Base-by-base conservation (phyloP, 352 stramenopile species). In the Phytophthora nicotianae region DNA sequence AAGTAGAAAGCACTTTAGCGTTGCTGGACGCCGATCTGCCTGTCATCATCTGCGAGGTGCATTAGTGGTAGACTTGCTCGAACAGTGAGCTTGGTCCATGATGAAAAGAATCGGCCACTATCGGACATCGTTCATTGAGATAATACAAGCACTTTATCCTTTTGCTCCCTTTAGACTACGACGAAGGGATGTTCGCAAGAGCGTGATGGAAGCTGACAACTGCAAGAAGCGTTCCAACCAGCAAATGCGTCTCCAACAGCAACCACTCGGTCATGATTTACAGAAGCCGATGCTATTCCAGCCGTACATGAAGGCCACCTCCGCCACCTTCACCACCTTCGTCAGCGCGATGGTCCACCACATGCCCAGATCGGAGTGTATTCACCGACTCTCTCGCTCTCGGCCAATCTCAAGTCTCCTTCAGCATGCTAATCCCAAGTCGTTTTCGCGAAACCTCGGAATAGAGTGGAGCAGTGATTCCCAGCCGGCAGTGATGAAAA, bases 401-500 rank as follows among this genome's bases (percentile, higher is more conserved):
- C 14, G 19, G 13, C 32, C 55, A 55, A 38, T 38, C 32, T 38
- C 32, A 13, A 4, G 46, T 55, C 43, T 52, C 10, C 35, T 6
- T 49, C 33, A 6, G 5, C 24, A 16, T 58, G 37, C 56, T 47
- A 64, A 64, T 64, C 56, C 14, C 26, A 27, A 58, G 4, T 64
- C 11, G 38, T 29, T 51, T 47, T 64, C 56, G 26, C 17, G 43
- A 51, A 26, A 13, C 21, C 45, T 63, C 50, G 49, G 57, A 65
- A 66, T 61, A 55, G 58, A 61, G 58, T 21, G 20, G 42, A 47
- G 41, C 24, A 50, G 37, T 5, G 32, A 17, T 65, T 27, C 9
- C 24, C 56, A 64, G 35, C 50, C 40, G 49, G 48, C 23, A 60
- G 40, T 55, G 20, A 54, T 60, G 41, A 53, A 60, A 60, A 59